Conservation (phyloP, 2,329 filamentous ascomycete genomes). For the Hymenoscyphus occultus region DNA sequence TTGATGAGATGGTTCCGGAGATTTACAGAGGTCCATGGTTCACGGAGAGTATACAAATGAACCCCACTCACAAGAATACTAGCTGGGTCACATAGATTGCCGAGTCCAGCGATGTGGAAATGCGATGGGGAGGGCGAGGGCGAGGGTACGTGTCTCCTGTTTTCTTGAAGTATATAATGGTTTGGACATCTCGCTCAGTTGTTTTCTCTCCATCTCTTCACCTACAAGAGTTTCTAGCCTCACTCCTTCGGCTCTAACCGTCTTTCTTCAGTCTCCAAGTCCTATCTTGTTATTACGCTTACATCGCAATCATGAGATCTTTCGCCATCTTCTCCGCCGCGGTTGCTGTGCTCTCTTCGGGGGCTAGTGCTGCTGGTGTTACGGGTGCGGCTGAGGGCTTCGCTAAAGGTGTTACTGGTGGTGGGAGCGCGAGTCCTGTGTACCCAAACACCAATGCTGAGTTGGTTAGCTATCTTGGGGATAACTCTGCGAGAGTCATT, state of each 20-base stretch:
- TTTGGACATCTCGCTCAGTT: neutral
- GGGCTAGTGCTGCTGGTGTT: constrained; percentile 7
- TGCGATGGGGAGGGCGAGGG: neutral
- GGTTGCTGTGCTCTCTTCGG: constrained; percentile 12
- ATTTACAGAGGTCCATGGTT: neutral
- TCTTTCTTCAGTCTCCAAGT: neutral
- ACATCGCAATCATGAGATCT: constrained; percentile 1
- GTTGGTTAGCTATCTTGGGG: constrained; percentile 46
- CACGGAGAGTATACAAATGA: too few relatives aligned
- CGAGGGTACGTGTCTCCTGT: neutral
- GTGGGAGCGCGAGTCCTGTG: constrained; percentile 51
- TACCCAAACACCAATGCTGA: constrained; percentile 53
- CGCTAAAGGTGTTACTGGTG: constrained; percentile 56
- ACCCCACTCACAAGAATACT: neutral
- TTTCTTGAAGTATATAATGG: neutral
- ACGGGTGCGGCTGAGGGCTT: constrained; percentile 43
- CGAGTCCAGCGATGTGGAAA: neutral
- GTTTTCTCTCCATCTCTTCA: constrained; percentile 4
- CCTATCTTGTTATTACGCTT: neutral
- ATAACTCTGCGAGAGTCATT: constrained; percentile 43
- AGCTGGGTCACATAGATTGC: constrained; percentile 4
- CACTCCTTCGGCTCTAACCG: neutral
- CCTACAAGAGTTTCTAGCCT: neutral
- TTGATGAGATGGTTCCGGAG: neutral
- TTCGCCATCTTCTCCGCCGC: constrained; percentile 6